Evolutionary conservation across 208 protist genomes (phyloP).

Genomic region (Trypanosoma grayi): DNA sequence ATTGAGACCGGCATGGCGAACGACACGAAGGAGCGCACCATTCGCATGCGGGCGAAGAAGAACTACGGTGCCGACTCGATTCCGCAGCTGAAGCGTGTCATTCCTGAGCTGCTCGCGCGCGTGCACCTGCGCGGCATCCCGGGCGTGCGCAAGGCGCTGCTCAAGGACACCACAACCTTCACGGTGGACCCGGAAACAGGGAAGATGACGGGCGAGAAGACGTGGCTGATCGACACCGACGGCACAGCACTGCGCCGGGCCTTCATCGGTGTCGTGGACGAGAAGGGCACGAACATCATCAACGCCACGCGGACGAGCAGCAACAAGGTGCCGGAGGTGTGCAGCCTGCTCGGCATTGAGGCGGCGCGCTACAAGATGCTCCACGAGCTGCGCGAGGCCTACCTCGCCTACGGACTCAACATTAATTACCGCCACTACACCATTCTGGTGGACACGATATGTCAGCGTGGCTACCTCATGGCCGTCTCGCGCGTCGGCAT

Average conservation of each 20-base stretch:
- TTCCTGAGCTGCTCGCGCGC: constrained; percentile 63
- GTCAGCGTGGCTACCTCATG: constrained; percentile 95
- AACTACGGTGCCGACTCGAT: constrained; percentile 57
- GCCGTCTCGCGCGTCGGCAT: constrained; percentile 97
- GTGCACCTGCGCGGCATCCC: constrained; percentile 93
- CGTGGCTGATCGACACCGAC: constrained; percentile 94
- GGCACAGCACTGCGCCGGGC: constrained; percentile 96
- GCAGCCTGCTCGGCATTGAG: constrained; percentile 93
- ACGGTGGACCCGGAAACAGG: constrained; percentile 50
- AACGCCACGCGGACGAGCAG: constrained; percentile 92
- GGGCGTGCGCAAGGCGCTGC: constrained; percentile 94
- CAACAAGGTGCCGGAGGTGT: constrained; percentile 99
- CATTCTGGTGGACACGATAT: constrained; percentile 99
- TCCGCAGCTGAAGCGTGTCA: constrained; percentile 52
- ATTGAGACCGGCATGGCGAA: constrained; percentile 95
- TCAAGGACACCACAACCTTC: constrained; percentile 64
- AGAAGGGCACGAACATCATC: constrained; percentile 86
- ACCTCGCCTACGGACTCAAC: constrained; percentile 96
- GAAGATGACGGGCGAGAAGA: constrained; percentile 59
- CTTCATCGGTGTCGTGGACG: constrained; percentile 97
- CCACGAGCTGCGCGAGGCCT: constrained; percentile 91
- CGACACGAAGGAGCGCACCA: constrained; percentile 79
- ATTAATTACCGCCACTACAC: constrained; percentile 99
- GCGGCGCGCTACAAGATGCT: constrained; percentile 75
- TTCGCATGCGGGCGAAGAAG: constrained; percentile 85